Evolutionary conservation across 768 basidiomycete species (phyloP), one percentile per base, ranked within the genome.

Genomic region (Agaricus sinodeliciosus): DNA sequence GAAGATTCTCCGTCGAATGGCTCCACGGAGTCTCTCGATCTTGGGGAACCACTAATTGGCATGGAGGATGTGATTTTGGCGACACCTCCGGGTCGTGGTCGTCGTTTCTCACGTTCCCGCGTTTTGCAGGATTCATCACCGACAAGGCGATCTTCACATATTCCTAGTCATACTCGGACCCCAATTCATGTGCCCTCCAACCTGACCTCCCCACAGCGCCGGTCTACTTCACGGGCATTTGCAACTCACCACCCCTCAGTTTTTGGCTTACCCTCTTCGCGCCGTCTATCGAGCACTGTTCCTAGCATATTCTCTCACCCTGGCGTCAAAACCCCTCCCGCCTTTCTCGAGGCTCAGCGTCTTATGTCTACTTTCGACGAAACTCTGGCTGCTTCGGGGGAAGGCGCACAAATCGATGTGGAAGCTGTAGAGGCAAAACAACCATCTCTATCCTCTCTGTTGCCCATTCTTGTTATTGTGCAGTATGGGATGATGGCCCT

Each of bases 401-500:
- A 54, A 28, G 55, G 51, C 42, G 51, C 51, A 6, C 75, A 82
- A 53, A 54, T 64, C 15, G 69, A 85, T n/a, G 65, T 73, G 13
- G 77, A 80, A 50, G 74, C 67, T 13, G 62, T 69, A 11, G 57
- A 65, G 9, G 82, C 80, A 65, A 82, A 82, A 60, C 72, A 78
- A 16, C 82, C 82, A 2, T 85, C 87, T 11, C 65, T 90, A 57
- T 68, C 80, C 57, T 84, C 83, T 18, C 83, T 87, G 61, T 71
- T 98, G 26, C 95, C 95, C 4, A 62, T 91, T 31, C 64, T 87
- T 58, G 82, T 97, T 61, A 96, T 98, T 59, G 62, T 90, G 15
- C 94, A 96, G 69, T 96, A 96, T 66, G 90, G 90, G 16, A 70
- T 93, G 56, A 72, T 97, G 57, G 94, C 94, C 3, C 67, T 97